Evolutionary conservation across 2,329 filamentous ascomycete species (phyloP), one percentile per base, ranked within the genome.

Genomic region (Colletotrichum nymphaeae): DNA sequence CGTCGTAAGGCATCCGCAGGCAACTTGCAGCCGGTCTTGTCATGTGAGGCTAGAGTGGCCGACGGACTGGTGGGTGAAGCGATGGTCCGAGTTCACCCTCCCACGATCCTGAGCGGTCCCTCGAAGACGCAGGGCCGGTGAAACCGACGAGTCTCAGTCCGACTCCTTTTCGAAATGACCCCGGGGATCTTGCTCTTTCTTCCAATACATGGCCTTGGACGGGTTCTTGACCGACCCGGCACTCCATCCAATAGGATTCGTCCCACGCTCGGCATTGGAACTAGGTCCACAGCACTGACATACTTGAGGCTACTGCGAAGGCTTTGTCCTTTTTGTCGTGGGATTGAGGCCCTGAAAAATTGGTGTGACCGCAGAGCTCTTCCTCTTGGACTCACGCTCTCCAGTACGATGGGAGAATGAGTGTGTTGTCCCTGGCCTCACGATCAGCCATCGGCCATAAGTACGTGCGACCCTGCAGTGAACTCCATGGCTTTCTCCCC

Each of bases 191-290:
- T 57, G 37, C 30, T 35, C 7, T 46, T 35, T 37, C 57, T 58
- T 59, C 52, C 59, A 37, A 28, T 64, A 52, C 35, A 56, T 26
- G 52, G 35, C 8, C 32, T 26, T 37, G 26, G 59, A 28, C 60
- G 28, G 8, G n/a, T 19, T 16, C 35, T 19, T 69, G n/a, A 32
- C 57, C 58, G 52, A 26, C n/a, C 37, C 52, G 37, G n/a, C 9
- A 19, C 37, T 6, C 35, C 37, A 49, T 14, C 67, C 59, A 69
- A 69, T 69, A 9, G 67, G 59, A 52, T 46, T 26, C n/a, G 35
- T 64, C 16, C 67, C 59, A 35, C 11, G 32, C 22, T 42, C 24
- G 58, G 42, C 49, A 24, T 32, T 26, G 63, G 22, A 19, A 35
- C 24, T 55, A 49, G 52, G 22, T 5, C 12, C 22, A 37, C 11